These are phyloP conservation scores for Pelargonium cotyledonis DNA, from an alignment of 441 rosid species.

Conservation along the genomic window DNA sequence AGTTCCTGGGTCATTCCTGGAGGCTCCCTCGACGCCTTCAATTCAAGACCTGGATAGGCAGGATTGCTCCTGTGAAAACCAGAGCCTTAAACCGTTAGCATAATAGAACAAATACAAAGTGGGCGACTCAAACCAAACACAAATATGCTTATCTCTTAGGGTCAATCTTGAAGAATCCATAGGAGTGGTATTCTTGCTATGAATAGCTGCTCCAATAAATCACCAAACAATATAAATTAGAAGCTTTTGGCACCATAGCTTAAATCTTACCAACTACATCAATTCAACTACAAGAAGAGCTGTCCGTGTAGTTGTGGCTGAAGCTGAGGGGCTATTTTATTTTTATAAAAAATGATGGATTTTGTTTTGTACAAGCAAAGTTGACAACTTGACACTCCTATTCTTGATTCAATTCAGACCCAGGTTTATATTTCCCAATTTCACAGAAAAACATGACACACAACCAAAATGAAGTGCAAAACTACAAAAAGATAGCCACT, in stretches of 20 bases:
- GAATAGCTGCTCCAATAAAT: neutral
- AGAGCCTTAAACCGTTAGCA: conserved; percentile 18
- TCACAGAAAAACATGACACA: neutral
- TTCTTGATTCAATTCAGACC: neutral
- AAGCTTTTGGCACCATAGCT: neutral
- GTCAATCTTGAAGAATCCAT: neutral
- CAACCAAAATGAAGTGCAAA: neutral
- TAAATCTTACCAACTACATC: neutral
- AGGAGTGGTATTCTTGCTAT: neutral
- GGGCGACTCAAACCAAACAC: conserved; percentile 3
- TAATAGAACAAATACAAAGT: neutral
- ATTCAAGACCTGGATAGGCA: conserved; percentile 18
- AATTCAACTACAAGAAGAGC: neutral
- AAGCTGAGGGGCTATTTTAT: neutral
- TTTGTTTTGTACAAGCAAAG: neutral
- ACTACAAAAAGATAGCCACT: neutral
- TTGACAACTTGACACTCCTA: neutral
- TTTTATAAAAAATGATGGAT: no score
- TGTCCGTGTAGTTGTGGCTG: neutral
- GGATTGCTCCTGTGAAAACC: conserved; percentile 35
- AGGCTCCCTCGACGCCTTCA: conserved; percentile 38
- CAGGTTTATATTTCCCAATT: neutral
- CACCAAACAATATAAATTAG: conserved; percentile 1
- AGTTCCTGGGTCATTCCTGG: conserved; percentile 32
- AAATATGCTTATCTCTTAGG: neutral